phyloP scores from a whole-genome alignment of 1,139 yeast genomes.

The Meyerozyma guilliermondii region DNA sequence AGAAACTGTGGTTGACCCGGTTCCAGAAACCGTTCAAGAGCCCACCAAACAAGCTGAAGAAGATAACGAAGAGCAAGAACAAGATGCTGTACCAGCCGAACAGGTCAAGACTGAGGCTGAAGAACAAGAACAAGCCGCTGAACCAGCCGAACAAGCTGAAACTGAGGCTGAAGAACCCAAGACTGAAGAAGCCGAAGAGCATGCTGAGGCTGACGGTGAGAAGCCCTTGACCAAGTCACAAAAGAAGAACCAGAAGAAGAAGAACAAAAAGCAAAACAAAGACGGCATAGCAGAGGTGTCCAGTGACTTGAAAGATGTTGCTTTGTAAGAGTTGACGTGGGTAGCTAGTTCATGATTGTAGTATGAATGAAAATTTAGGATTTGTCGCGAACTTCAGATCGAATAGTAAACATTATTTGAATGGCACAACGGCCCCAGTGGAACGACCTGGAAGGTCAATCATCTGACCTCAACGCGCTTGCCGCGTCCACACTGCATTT shows the following conservation, averaged over 20 bases:
- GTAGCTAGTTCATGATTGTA: background rate
- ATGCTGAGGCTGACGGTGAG: constrained; percentile 3
- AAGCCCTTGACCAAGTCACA: constrained; percentile 6
- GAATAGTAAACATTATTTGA: background rate
- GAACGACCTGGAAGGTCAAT: constrained; percentile 3
- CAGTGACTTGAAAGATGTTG: constrained; percentile 14
- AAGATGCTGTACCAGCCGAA: too few relatives aligned
- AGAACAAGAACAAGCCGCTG: too few relatives aligned
- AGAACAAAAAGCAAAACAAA: constrained; percentile 2
- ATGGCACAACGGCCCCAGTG: constrained; percentile 7
- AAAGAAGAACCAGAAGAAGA: constrained; percentile 4
- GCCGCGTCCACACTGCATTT: constrained; percentile 20
- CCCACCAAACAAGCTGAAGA: too few relatives aligned
- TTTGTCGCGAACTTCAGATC: background rate
- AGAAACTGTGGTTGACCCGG: background rate
- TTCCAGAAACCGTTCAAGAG: background rate
- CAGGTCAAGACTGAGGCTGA: too few relatives aligned
- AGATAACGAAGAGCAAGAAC: background rate
- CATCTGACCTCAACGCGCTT: constrained; percentile 1
- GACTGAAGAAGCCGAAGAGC: constrained; percentile 14
- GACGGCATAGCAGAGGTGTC: constrained; percentile 1
- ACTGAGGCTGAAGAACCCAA: constrained; percentile 9
- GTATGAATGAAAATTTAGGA: background rate
- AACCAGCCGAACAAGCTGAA: background rate
- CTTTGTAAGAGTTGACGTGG: constrained; percentile 7